Conservation (phyloP, 2,329 filamentous ascomycete genomes). For the Neofusicoccum sp. region DNA sequence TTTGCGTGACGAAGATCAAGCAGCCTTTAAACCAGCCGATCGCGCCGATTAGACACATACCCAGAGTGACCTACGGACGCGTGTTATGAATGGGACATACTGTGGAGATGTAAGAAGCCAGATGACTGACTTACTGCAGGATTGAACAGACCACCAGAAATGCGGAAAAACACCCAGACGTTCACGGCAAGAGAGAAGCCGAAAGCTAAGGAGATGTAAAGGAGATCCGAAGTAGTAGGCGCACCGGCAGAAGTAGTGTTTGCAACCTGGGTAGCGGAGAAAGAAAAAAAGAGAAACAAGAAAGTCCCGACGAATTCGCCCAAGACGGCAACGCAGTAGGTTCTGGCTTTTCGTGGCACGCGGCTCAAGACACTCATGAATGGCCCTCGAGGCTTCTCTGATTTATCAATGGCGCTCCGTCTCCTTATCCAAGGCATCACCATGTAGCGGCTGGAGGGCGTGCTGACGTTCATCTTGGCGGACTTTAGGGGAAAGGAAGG, state of each 20-base stretch:
- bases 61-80: slow-evolving; percentile 35
- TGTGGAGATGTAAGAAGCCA: slow-evolving; percentile 23
- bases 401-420: slow-evolving; percentile 20
- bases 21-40: slow-evolving; percentile 27
- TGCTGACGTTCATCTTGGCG: too few species aligned
- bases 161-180: slow-evolving; percentile 41
- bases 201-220: slow-evolving; percentile 39
- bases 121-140: slow-evolving; percentile 33
- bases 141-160: slow-evolving; percentile 40
- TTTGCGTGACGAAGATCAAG: slow-evolving; percentile 36
- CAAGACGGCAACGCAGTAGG: slow-evolving; percentile 46
- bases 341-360: slow-evolving; percentile 43
- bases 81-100: slow-evolving; percentile 31
- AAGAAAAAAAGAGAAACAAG: slow-evolving; percentile 42
- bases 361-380: slow-evolving; percentile 41
- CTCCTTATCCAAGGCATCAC: too few species aligned
- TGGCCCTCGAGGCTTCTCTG: slow-evolving; percentile 29
- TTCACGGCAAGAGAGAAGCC: slow-evolving; percentile 41
- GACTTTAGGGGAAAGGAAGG: too few species aligned
- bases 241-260: slow-evolving; percentile 32
- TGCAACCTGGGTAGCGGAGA: slow-evolving; percentile 41
- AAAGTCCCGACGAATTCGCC: slow-evolving; percentile 44
- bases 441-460: too few species aligned
- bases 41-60: slow-evolving; percentile 35
- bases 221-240: slow-evolving; percentile 38